Evolutionary conservation across 768 basidiomycete genomes (phyloP).

Genomic region (Dacryopinax primogenitus): DNA sequence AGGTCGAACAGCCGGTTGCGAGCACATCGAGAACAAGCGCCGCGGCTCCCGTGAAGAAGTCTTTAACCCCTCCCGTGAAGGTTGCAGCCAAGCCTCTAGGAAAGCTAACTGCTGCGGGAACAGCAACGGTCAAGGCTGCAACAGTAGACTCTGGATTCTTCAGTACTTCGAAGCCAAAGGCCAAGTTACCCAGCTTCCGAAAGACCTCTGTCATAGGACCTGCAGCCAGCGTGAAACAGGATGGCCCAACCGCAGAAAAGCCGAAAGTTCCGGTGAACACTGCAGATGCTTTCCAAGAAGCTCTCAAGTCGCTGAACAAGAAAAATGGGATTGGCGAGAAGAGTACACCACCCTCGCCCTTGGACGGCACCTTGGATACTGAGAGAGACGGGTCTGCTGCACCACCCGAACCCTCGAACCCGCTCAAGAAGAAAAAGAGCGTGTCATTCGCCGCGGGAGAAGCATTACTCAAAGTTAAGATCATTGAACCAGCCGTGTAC

Average conservation of each 20-base stretch:
- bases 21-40: constrained; percentile 26
- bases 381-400: constrained; percentile 12
- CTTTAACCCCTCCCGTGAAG: constrained; percentile 44
- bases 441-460: constrained; percentile 69
- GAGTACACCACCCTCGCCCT: background rate
- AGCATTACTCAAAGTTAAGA: constrained; percentile 57
- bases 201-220: constrained; percentile 34
- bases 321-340: constrained; percentile 16
- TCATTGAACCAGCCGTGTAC: constrained; percentile 77
- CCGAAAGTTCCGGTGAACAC: constrained; percentile 44
- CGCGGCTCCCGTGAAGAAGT: background rate
- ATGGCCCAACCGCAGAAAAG: constrained; percentile 32
- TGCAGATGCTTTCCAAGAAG: constrained; percentile 69
- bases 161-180: constrained; percentile 72
- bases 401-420: constrained; percentile 19
- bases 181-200: constrained; percentile 75
- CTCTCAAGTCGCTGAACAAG: constrained; percentile 61
- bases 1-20: constrained; percentile 42
- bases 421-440: constrained; percentile 56
- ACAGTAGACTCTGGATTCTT: constrained; percentile 83
- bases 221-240: constrained; percentile 35
- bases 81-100: constrained; percentile 31
- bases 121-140: constrained; percentile 48
- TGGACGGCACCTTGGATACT: background rate
- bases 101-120: constrained; percentile 19